These are phyloP conservation scores for Diaporthe humulicola DNA, from an alignment of 2,329 filamentous ascomycete species.

Conservation along the genomic window DNA sequence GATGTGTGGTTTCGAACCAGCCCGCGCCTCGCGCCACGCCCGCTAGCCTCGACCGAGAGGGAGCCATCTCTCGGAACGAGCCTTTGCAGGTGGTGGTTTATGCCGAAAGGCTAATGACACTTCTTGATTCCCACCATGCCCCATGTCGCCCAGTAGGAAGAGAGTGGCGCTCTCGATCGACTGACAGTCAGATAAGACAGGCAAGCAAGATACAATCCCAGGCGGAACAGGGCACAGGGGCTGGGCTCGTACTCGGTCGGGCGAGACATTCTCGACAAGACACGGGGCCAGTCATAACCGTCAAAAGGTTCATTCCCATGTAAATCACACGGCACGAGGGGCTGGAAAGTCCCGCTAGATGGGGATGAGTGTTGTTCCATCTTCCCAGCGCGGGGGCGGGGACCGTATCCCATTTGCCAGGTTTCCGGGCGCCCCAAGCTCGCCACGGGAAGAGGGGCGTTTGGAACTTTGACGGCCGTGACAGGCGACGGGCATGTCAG, in stretches of 20 bases:
- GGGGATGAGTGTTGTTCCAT: constrained; percentile 24
- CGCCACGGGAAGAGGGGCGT: constrained; percentile 1
- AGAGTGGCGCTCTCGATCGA: constrained; percentile 8
- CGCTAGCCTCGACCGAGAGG: not conserved
- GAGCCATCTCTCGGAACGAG: constrained; percentile 20
- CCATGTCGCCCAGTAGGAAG: not conserved
- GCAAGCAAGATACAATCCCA: not conserved
- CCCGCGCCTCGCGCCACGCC: not conserved
- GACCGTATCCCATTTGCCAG: not conserved
- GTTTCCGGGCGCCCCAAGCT: constrained; percentile 20
- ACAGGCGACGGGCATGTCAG: not conserved
- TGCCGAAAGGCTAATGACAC: constrained; percentile 16
- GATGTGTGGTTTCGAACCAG: constrained; percentile 18
- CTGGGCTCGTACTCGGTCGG: constrained; percentile 3
- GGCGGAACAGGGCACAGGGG: constrained; percentile 10
- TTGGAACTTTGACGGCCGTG: constrained; percentile 15
- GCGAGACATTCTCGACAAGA: constrained; percentile 17
- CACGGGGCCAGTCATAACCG: not conserved
- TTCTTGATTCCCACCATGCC: not conserved
- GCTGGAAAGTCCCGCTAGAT: not conserved
- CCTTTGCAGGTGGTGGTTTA: constrained; percentile 28
- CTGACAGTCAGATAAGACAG: not conserved
- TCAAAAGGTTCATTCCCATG: not conserved
- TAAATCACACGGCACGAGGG: constrained; percentile 14
- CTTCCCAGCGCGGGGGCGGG: constrained; percentile 11